These are phyloP conservation scores for Phytophthora syringae DNA, from an alignment of 352 stramenopile genomes.

Conservation along the genomic window DNA sequence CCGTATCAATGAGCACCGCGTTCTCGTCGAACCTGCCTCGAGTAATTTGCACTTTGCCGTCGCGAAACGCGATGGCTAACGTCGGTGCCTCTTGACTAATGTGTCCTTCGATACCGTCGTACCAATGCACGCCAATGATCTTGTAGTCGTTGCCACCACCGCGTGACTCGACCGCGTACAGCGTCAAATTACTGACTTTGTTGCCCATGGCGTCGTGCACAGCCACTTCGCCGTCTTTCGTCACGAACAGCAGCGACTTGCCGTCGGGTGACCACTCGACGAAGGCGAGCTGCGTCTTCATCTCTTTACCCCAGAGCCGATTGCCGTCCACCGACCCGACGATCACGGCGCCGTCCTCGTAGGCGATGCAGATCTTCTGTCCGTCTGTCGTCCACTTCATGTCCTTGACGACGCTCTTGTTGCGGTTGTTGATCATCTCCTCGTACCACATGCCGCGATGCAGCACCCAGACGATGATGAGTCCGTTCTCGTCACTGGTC, in stretches of 20 bases:
- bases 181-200: slow-evolving; percentile 79
- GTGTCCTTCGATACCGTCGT: slow-evolving; percentile 89
- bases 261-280: slow-evolving; percentile 95
- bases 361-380: slow-evolving; percentile 96
- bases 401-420: slow-evolving; percentile 93
- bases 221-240: slow-evolving; percentile 80
- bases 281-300: slow-evolving; percentile 90
- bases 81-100: slow-evolving; percentile 89
- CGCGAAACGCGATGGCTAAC: slow-evolving; percentile 91
- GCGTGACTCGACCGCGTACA: slow-evolving; percentile 76
- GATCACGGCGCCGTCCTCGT: slow-evolving; percentile 95
- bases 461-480: slow-evolving; percentile 97
- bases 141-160: slow-evolving; percentile 60
- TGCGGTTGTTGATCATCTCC: slow-evolving; percentile 98
- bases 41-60: slow-evolving; percentile 92
- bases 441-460: slow-evolving; percentile 95
- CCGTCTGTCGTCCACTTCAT: slow-evolving; percentile 96
- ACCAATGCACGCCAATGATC: slow-evolving; percentile 87
- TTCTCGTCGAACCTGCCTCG: slow-evolving; percentile 87
- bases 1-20: slow-evolving; percentile 91
- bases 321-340: slow-evolving; percentile 95
- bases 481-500: slow-evolving; percentile 93
- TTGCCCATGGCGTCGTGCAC: slow-evolving; percentile 91
- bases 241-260: slow-evolving; percentile 90
- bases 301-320: slow-evolving; percentile 94